Conservation (phyloP, 176 grass and related monocot genomes). For the Pontederia paniculata region DNA sequence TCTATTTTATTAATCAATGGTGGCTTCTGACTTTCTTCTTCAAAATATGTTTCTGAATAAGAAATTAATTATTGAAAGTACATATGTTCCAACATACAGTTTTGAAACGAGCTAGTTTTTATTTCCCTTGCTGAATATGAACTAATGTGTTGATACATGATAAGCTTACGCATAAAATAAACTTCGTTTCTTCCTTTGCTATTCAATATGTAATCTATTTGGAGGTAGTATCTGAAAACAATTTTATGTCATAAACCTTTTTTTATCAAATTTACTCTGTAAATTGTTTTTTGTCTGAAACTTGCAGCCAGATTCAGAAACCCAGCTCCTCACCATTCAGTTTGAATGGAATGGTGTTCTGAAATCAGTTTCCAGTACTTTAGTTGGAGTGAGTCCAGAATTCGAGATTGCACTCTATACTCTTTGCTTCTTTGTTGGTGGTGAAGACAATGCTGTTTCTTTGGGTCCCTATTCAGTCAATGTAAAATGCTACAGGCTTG, state of each 20-base stretch:
- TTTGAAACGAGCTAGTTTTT: too few relatives aligned
- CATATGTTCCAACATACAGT: too few relatives aligned
- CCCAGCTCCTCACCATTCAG: constrained; percentile 72
- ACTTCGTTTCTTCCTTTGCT: too few relatives aligned
- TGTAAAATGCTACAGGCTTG: constrained; percentile 78
- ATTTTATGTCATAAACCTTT: not conserved
- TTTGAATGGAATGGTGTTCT: constrained; percentile 88
- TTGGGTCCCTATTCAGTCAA: constrained; percentile 73
- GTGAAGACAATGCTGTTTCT: constrained; percentile 65
- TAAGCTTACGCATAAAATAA: not conserved
- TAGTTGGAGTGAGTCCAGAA: constrained; percentile 91
- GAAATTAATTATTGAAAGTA: too few relatives aligned
- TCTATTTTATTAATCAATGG: too few relatives aligned
- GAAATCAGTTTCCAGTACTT: constrained; percentile 83
- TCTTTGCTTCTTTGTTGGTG: constrained; percentile 73
- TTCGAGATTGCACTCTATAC: constrained; percentile 92
- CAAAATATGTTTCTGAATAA: too few relatives aligned
- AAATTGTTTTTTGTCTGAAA: not conserved
- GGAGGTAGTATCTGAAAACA: too few relatives aligned
- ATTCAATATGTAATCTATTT: too few relatives aligned
- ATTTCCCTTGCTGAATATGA: too few relatives aligned
- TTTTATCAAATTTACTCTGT: not conserved
- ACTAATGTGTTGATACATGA: too few relatives aligned
- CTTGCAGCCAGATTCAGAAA: constrained; percentile 77
- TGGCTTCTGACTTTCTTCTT: too few relatives aligned